Conservation (phyloP, 192 early-diverging fungal genomes). For the Backusella morwellensis region DNA sequence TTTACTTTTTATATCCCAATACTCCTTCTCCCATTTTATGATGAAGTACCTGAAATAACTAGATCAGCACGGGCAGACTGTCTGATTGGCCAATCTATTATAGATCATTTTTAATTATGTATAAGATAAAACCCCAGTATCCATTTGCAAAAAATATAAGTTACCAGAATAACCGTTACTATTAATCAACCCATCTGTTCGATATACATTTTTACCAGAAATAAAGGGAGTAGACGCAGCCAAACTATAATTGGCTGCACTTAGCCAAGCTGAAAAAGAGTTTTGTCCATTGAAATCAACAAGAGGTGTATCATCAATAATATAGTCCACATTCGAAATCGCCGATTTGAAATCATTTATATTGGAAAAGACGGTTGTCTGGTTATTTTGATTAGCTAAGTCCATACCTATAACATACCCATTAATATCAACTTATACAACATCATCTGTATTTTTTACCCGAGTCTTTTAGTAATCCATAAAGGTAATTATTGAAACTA, state of each 20-base stretch:
- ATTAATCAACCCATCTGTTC: background rate
- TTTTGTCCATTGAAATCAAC: background rate
- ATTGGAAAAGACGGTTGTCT: background rate
- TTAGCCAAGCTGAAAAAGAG: conserved; percentile 4
- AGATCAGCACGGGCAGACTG: conserved; percentile 18
- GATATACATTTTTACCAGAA: conserved; percentile 1
- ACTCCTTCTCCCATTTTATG: background rate
- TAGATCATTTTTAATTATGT: background rate
- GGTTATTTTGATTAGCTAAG: background rate
- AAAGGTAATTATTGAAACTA: background rate
- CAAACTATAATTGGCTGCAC: background rate
- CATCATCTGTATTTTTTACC: background rate
- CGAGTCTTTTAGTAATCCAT: background rate
- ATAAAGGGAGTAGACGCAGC: background rate
- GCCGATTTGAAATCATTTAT: background rate
- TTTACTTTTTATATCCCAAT: background rate
- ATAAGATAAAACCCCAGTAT: background rate
- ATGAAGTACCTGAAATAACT: background rate
- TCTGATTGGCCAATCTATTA: conserved; percentile 9
- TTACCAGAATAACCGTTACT: conserved; percentile 12
- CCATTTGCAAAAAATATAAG: background rate
- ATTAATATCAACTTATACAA: background rate
- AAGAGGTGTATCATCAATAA: conserved; percentile 11
- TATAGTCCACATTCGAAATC: background rate
- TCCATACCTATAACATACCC: background rate